Evolutionary conservation across 495 filamentous ascomycete genomes (phyloP).

Genomic region (Pseudoneurospora amorphoporcata): DNA sequence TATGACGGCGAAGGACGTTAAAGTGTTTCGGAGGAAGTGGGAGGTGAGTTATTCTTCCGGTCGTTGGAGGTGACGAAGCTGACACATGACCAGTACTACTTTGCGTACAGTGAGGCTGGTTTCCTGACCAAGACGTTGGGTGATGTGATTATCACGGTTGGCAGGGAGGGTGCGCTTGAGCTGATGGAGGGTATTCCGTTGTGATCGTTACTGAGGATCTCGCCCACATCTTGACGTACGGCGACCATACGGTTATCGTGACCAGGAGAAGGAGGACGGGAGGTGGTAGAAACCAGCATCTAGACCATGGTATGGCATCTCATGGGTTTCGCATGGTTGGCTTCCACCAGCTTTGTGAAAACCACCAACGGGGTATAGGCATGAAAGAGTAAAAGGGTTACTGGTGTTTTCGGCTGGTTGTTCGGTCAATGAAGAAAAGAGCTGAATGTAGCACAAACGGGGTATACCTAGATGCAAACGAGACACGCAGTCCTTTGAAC

Average conservation of each 20-base stretch:
- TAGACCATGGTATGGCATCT: neutral
- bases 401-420: neutral
- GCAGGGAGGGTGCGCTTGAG: conserved; percentile 54
- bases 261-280: neutral
- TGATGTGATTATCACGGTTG: conserved; percentile 59
- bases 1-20: conserved; percentile 47
- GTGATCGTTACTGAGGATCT: neutral
- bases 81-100: conserved; percentile 49
- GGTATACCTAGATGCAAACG: neutral
- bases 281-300: neutral
- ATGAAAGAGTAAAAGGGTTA: neutral
- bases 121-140: conserved; percentile 60
- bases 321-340: too few species aligned
- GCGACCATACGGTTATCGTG: neutral
- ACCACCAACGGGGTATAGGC: too few species aligned
- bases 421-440: neutral
- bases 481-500: neutral
- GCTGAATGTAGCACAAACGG: neutral
- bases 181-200: conserved; percentile 54
- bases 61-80: neutral
- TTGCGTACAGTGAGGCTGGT: conserved; percentile 62
- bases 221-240: neutral
- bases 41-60: conserved; percentile 30
- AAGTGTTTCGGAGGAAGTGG: conserved; percentile 61
- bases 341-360: too few species aligned